phyloP scores from a whole-genome alignment of 139 green algal species.

The Chlamydomonas sp. region DNA sequence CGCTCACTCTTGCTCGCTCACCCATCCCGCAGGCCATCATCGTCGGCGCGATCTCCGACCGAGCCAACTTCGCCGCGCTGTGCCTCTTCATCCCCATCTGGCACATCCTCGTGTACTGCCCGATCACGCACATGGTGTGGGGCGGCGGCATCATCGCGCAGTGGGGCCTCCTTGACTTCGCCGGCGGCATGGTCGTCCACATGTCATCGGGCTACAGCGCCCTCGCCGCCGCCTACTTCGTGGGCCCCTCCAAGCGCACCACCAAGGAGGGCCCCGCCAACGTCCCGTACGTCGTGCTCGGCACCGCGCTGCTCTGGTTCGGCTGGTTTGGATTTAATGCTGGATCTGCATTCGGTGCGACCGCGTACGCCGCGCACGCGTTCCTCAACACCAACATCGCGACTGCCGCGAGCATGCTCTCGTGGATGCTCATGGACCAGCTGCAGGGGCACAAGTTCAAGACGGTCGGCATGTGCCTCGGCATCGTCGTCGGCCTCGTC shows the following conservation, averaged over 20 bases:
- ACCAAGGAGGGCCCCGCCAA: slow-evolving; percentile 22
- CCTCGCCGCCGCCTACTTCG: slow-evolving; percentile 11
- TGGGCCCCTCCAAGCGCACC: slow-evolving; percentile 7
- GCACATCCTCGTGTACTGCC: slow-evolving; percentile 23
- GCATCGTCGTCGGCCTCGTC: no score
- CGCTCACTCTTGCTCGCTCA: no score
- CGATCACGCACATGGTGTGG: slow-evolving; percentile 21
- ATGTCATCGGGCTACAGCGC: slow-evolving; percentile 19
- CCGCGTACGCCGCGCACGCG: not conserved
- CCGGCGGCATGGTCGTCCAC: no score
- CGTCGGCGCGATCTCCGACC: no score
- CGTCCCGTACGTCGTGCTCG: slow-evolving; percentile 21
- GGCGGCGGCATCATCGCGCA: slow-evolving; percentile 22
- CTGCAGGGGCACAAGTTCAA: slow-evolving; percentile 17
- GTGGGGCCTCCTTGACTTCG: no score
- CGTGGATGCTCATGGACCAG: slow-evolving; percentile 23
- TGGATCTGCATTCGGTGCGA: not conserved
- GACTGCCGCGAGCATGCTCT: no score
- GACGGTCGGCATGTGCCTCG: slow-evolving; percentile 10
- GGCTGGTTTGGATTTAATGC: no score
- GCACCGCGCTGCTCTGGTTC: slow-evolving; percentile 19
- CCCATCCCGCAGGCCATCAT: no score
- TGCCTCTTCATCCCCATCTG: no score
- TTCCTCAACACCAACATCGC: slow-evolving; percentile 19
- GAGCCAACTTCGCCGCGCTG: no score